phyloP scores from a whole-genome alignment of 108 stramenopile genomes.

The Conticribra guillardii region DNA sequence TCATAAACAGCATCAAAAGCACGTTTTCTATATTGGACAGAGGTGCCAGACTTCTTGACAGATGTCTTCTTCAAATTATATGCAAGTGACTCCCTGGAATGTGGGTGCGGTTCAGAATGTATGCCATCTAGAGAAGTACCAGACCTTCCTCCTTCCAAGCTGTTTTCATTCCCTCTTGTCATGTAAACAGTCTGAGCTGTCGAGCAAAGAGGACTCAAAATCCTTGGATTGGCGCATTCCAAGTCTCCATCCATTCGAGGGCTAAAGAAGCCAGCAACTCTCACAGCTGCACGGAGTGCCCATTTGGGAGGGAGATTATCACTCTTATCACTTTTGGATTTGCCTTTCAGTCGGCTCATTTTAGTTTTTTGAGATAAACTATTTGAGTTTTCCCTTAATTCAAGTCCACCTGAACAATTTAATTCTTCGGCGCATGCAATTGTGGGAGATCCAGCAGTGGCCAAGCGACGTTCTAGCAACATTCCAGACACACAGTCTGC shows the following conservation, averaged over 20 bases:
- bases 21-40: conserved; percentile 43
- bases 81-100: conserved; percentile 19
- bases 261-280: conserved; percentile 75
- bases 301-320: conserved; percentile 77
- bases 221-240: conserved; percentile 62
- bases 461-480: conserved; percentile 46
- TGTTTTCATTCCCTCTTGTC: no score
- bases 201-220: conserved; percentile 74
- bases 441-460: conserved; percentile 13
- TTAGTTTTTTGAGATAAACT: neutral
- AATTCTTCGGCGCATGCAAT: conserved; percentile 4
- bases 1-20: conserved; percentile 40
- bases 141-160: conserved; percentile 1
- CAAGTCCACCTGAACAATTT: neutral
- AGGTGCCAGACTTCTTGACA: conserved; percentile 46
- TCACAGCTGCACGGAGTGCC: conserved; percentile 72
- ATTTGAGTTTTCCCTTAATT: neutral
- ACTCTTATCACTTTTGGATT: neutral
- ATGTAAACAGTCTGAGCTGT: conserved; percentile 75
- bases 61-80: conserved; percentile 26
- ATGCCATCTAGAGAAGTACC: conserved; percentile 11
- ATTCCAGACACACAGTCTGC: conserved; percentile 82
- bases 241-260: conserved; percentile 77
- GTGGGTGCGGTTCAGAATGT: conserved; percentile 29
- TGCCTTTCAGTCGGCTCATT: neutral